Evolutionary conservation across 352 stramenopile species (phyloP), one percentile per base, ranked within the genome.

Genomic region (Phytopythium chamaehyphon): DNA sequence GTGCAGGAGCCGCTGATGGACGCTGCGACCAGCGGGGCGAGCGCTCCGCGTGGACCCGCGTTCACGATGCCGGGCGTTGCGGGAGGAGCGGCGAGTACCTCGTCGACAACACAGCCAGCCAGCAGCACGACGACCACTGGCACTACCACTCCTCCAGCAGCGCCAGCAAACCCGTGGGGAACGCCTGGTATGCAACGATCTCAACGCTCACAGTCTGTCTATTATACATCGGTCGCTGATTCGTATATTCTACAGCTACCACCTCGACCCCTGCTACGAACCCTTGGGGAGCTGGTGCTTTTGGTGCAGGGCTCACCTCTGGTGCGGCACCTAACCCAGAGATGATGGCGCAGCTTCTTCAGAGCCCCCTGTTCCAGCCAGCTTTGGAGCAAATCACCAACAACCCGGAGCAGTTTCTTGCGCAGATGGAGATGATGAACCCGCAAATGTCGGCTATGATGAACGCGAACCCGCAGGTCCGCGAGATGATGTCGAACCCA

Each of bases 1-100:
- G 93, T 98, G 12, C 94, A 99, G 59, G 96, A 98, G 61, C 95
- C 96, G 3, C 85, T 99, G 44, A 91, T 98, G 76, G 92, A 99
- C 39, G 94, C 93, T 26, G 75, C 84, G 8, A 56, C 76, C 3
- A 85, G 72, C 38, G 79, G 79, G 3, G 55, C 59, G 3, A 61
- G 66, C 35, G 65, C 71, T 19, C 52, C 82, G 33, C 63, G 74
- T 15, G 74, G 71, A 6, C 66, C 74, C 0, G 76, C 84, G n/a
- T 95, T 95, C 51, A 87, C 82, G 3, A 95, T 95, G 84, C 84
- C 84, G 26, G 84, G 84, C 10, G 69, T 90, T 23, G 77, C 83
- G 15, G 79, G 83, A 38, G 73, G 73, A 40, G 16, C 53, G 12
- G 54, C 39, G 14, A 57, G 53, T 7, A 51, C 71, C 15, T 50